Conservation (phyloP, 139 green algal genomes). For the Chlamydomonas applanata region DNA sequence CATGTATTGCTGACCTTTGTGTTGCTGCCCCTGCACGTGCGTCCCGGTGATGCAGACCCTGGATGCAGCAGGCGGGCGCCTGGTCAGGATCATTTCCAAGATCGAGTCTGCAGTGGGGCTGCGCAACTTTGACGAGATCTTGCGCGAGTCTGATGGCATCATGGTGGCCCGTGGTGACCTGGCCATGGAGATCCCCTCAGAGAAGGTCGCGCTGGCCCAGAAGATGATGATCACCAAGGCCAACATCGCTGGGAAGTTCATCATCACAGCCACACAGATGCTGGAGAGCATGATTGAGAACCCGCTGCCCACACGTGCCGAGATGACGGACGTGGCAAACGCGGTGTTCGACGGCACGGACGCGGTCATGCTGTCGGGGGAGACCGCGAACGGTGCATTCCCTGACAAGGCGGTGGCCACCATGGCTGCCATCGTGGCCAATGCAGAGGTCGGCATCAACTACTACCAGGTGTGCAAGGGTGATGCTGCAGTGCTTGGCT, state of each 20-base stretch:
- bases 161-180: conserved; percentile 64
- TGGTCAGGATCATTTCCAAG: conserved; percentile 65
- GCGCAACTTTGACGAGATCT: conserved; percentile 53
- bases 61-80: conserved; percentile 45
- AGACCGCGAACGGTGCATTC: conserved; percentile 57
- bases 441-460: conserved; percentile 57
- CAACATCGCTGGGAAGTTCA: conserved; percentile 78
- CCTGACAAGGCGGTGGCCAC: conserved; percentile 46
- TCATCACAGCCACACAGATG: conserved; percentile 70
- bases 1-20: too few relatives aligned
- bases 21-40: too few relatives aligned
- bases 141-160: conserved; percentile 46
- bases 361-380: conserved; percentile 62
- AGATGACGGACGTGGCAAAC: conserved; percentile 85
- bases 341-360: conserved; percentile 77
- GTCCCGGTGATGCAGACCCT: conserved; percentile 36
- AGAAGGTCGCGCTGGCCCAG: conserved; percentile 56
- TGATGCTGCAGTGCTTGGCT: background rate
- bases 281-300: conserved; percentile 48
- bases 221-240: conserved; percentile 81
- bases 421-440: conserved; percentile 55
- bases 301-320: conserved; percentile 62
- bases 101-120: conserved; percentile 64
- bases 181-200: conserved; percentile 59
- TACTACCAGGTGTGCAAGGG: conserved; percentile 40